Conservation (phyloP, 371 early-diverging fungal species). For the Thermomucor indicae-seudaticae region DNA sequence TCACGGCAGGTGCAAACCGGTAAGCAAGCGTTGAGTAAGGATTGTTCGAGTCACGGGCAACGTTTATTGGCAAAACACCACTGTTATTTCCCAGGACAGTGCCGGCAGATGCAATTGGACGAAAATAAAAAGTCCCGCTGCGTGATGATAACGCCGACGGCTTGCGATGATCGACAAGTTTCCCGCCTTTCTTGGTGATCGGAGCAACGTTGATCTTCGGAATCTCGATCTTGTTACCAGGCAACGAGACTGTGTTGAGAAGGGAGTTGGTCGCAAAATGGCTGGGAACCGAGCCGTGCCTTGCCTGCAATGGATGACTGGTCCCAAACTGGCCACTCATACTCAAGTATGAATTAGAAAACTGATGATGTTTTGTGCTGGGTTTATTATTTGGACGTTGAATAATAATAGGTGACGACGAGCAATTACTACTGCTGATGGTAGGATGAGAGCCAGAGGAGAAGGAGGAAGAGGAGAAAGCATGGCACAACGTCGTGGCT, state of each 20-base stretch:
- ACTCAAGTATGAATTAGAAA: too few species aligned
- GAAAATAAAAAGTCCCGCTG: too few species aligned
- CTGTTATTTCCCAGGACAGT: neutral
- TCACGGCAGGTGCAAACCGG: conserved; percentile 14
- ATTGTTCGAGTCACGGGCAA: conserved; percentile 9
- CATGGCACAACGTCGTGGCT: neutral
- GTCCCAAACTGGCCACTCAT: conserved; percentile 2
- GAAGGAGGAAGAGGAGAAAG: neutral
- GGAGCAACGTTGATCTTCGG: conserved; percentile 23
- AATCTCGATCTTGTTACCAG: neutral
- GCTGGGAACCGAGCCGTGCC: conserved; percentile 13
- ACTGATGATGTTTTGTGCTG: neutral
- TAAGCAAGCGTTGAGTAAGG: conserved; percentile 12
- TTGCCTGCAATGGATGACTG: conserved; percentile 2
- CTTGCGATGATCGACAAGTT: too few species aligned
- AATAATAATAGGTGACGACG: neutral
- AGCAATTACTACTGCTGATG: neutral
- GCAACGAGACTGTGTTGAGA: conserved; percentile 15
- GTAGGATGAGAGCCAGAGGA: neutral
- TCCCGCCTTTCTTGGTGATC: conserved; percentile 8
- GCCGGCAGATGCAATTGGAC: neutral
- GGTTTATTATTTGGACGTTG: neutral
- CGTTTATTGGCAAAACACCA: neutral
- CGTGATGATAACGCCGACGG: too few species aligned
- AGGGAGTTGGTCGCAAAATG: conserved; percentile 18